Evolutionary conservation across 164 flowering plant genomes (phyloP).

Genomic region (Berberis vulgaris): DNA sequence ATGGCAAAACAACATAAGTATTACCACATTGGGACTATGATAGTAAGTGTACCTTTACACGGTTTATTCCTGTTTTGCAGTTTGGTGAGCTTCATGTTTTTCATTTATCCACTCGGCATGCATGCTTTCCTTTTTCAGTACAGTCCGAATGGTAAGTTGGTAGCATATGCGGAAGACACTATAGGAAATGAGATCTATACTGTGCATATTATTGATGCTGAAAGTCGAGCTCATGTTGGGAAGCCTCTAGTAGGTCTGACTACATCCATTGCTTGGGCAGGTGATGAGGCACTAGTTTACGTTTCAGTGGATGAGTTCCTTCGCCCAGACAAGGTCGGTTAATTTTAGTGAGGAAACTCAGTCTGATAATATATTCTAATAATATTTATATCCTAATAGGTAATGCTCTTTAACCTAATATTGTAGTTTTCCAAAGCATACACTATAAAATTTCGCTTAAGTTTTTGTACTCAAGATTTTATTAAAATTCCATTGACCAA

Average conservation of each 20-base stretch:
- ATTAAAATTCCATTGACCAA: no score
- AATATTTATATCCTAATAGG: no score
- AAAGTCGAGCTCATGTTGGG: slow-evolving; percentile 43
- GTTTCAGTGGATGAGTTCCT: slow-evolving; percentile 81
- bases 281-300: slow-evolving; percentile 64
- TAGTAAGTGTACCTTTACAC: slow-evolving; percentile 23
- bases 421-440: no score
- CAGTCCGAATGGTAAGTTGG: slow-evolving; percentile 75
- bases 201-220: slow-evolving; percentile 63
- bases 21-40: slow-evolving; percentile 58
- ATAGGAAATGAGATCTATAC: slow-evolving; percentile 88
- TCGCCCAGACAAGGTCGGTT: slow-evolving; percentile 77
- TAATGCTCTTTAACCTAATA: no score
- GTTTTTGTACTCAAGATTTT: no score
- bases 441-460: no score
- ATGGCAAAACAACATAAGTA: slow-evolving; percentile 53
- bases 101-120: neutral
- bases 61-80: neutral
- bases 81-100: neutral
- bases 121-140: slow-evolving; percentile 27
- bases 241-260: slow-evolving; percentile 55
- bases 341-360: neutral
- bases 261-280: slow-evolving; percentile 69
- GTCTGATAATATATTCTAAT: no score
- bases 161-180: slow-evolving; percentile 93